Conservation (phyloP, 371 early-diverging fungal species). For the Syncephalastrum sp. region DNA sequence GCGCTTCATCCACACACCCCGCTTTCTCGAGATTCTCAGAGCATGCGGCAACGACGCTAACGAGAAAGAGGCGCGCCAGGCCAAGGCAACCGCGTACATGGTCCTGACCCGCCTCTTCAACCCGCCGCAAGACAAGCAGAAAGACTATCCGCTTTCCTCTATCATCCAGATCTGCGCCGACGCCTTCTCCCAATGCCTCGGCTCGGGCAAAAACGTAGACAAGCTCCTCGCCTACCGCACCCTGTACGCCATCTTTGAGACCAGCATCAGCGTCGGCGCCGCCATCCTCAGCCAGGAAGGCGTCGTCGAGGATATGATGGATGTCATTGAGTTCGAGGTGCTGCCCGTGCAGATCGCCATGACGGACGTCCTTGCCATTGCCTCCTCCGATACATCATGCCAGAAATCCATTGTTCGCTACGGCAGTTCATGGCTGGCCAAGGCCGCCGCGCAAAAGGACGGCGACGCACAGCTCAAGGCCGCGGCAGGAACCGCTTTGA, state of each 20-base stretch:
- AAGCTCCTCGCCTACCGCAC: slow-evolving; percentile 55
- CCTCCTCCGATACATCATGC: slow-evolving; percentile 67
- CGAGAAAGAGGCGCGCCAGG: slow-evolving; percentile 19
- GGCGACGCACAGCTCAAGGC: slow-evolving; percentile 54
- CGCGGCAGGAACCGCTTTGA: slow-evolving; percentile 60
- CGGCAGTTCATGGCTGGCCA: slow-evolving; percentile 56
- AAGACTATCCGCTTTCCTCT: slow-evolving; percentile 26
- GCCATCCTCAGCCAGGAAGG: slow-evolving; percentile 64
- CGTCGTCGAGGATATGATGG: slow-evolving; percentile 67
- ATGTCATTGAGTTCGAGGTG: slow-evolving; percentile 68
- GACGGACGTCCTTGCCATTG: slow-evolving; percentile 62
- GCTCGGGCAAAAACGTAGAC: slow-evolving; percentile 39
- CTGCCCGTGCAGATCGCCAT: slow-evolving; percentile 61
- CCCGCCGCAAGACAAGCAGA: slow-evolving; percentile 23
- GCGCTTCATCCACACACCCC: slow-evolving; percentile 25
- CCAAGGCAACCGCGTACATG: slow-evolving; percentile 36
- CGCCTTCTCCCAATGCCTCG: slow-evolving; percentile 41
- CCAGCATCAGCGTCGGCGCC: slow-evolving; percentile 59
- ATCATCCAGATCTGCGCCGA: slow-evolving; percentile 41
- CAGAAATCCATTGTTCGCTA: slow-evolving; percentile 54
- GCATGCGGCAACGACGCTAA: slow-evolving; percentile 27
- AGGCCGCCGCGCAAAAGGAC: slow-evolving; percentile 40
- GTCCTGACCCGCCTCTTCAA: slow-evolving; percentile 39
- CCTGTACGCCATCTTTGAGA: slow-evolving; percentile 62
- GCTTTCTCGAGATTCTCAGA: slow-evolving; percentile 31